phyloP scores from a whole-genome alignment of 805 yeast species.

The Yueomyces sinensis region DNA sequence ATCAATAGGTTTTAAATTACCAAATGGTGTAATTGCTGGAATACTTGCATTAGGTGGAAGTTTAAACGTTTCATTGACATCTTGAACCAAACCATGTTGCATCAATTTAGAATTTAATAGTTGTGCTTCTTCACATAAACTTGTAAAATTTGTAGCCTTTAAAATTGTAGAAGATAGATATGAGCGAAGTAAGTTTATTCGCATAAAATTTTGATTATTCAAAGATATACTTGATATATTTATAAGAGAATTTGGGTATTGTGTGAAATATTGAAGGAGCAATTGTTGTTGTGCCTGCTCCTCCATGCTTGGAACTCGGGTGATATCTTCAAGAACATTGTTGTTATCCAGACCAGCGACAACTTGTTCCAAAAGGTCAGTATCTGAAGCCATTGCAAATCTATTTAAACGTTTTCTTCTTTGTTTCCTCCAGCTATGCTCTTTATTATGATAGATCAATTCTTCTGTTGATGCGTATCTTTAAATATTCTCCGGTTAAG shows the following conservation, averaged over 20 bases:
- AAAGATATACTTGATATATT: slow-evolving; percentile 7
- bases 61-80: slow-evolving; percentile 10
- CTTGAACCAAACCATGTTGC: slow-evolving; percentile 17
- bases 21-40: not conserved
- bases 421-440: no score
- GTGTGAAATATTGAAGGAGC: not conserved
- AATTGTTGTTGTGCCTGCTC: not conserved
- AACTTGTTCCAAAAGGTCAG: no score
- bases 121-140: slow-evolving; percentile 16
- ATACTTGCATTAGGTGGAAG: not conserved
- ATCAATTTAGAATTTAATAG: slow-evolving; percentile 16
- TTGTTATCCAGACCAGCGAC: no score
- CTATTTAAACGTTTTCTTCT: no score
- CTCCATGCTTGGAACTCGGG: no score
- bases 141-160: slow-evolving; percentile 14
- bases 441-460: no score
- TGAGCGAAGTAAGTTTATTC: slow-evolving; percentile 11
- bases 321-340: no score
- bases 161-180: slow-evolving; percentile 18
- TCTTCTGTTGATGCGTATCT: no score
- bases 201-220: slow-evolving; percentile 9
- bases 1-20: not conserved
- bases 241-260: slow-evolving; percentile 14
- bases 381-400: no score
- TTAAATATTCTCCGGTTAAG: no score